These are phyloP conservation scores for Ascochyta pisi DNA, from an alignment of 2,329 filamentous ascomycete species.

Conservation along the genomic window DNA sequence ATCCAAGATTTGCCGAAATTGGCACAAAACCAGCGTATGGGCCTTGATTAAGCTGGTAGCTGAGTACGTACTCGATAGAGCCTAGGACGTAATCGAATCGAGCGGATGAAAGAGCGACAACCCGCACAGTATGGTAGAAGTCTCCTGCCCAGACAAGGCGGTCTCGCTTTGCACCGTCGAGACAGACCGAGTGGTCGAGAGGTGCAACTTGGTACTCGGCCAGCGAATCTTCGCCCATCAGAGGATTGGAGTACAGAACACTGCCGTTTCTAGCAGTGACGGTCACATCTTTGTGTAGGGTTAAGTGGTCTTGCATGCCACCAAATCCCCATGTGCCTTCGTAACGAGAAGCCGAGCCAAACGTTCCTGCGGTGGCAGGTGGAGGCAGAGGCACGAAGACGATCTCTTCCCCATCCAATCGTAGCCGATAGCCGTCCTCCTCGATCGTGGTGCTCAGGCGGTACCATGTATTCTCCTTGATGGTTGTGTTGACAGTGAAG, in stretches of 20 bases:
- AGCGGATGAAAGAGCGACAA: slow-evolving; percentile 47
- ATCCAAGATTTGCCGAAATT: slow-evolving; percentile 15
- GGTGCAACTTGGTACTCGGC: slow-evolving; percentile 49
- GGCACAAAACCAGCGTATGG: slow-evolving; percentile 16
- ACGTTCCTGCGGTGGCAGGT: not conserved
- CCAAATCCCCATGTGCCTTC: slow-evolving; percentile 50
- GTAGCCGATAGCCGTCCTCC: slow-evolving; percentile 36
- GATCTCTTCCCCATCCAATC: slow-evolving; percentile 29
- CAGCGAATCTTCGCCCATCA: slow-evolving; percentile 38
- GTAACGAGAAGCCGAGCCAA: slow-evolving; percentile 14
- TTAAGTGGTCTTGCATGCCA: slow-evolving; percentile 50
- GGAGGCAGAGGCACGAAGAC: slow-evolving; percentile 26
- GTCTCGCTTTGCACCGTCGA: slow-evolving; percentile 54
- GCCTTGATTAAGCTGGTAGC: slow-evolving; percentile 17
- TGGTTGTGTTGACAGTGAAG: slow-evolving; percentile 10
- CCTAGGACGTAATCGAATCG: slow-evolving; percentile 47
- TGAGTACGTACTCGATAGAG: slow-evolving; percentile 42
- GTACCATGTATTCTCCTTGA: slow-evolving; percentile 51
- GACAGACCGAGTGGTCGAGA: slow-evolving; percentile 48
- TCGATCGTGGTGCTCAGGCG: slow-evolving; percentile 46
- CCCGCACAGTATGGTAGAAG: slow-evolving; percentile 51
- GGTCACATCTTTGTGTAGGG: slow-evolving; percentile 47
- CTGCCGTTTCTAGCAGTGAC: slow-evolving; percentile 35
- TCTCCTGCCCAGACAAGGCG: slow-evolving; percentile 54
- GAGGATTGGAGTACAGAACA: slow-evolving; percentile 41